These are phyloP conservation scores for Abrus precatorius DNA, from an alignment of 306 rosid genomes.

Conservation along the genomic window DNA sequence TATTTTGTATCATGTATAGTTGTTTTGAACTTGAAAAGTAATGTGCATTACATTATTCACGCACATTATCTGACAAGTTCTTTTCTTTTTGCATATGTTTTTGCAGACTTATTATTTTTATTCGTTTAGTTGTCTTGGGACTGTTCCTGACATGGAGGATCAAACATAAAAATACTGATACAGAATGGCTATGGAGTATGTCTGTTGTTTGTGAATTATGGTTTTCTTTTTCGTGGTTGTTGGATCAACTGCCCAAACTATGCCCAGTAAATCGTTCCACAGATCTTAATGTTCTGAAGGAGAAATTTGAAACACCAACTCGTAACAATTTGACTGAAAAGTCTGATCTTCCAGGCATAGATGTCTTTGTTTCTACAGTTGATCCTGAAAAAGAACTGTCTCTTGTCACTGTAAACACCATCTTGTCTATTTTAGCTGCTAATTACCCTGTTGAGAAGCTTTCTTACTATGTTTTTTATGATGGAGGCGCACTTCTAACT, in stretches of 20 bases:
- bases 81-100: slow-evolving; percentile 44
- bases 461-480: slow-evolving; percentile 94
- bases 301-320: slow-evolving; percentile 79
- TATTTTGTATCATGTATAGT: not conserved
- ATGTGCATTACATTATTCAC: not conserved
- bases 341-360: slow-evolving; percentile 95
- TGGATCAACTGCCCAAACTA: slow-evolving; percentile 87
- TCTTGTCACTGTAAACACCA: slow-evolving; percentile 92
- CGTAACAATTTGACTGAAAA: slow-evolving; percentile 84
- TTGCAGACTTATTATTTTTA: slow-evolving; percentile 70
- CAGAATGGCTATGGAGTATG: slow-evolving; percentile 95
- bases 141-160: slow-evolving; percentile 84
- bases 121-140: slow-evolving; percentile 74
- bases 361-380: slow-evolving; percentile 90
- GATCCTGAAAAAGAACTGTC: slow-evolving; percentile 98
- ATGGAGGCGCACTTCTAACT: slow-evolving; percentile 94
- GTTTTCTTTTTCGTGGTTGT: slow-evolving; percentile 97
- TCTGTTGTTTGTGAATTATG: slow-evolving; percentile 91
- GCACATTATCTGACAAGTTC: slow-evolving; percentile 23
- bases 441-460: slow-evolving; percentile 94
- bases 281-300: slow-evolving; percentile 85
- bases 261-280: slow-evolving; percentile 87
- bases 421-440: slow-evolving; percentile 87
- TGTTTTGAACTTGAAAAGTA: not conserved
- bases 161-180: slow-evolving; percentile 70